phyloP scores from a whole-genome alignment of 164 flowering plant genomes.

The Tetrastigma voinierianum region DNA sequence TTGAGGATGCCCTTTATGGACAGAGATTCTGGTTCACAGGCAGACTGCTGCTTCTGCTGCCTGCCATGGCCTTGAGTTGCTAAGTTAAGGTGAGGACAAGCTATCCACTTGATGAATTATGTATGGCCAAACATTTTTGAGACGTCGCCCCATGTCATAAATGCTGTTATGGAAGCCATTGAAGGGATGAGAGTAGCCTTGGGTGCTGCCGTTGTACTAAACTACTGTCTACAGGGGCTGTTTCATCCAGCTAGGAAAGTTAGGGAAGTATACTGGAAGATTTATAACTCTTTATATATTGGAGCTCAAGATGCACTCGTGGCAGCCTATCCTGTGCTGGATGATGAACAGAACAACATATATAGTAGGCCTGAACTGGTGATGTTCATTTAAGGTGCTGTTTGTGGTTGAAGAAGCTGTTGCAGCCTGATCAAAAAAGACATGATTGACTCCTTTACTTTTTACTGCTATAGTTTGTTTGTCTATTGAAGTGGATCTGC shows the following conservation, averaged over 20 bases:
- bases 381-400: constrained; percentile 54
- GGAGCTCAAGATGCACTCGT: constrained; percentile 95
- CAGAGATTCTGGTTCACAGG: constrained; percentile 88
- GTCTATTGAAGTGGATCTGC: not conserved
- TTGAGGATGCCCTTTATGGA: constrained; percentile 99
- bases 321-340: constrained; percentile 79
- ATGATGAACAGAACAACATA: constrained; percentile 70
- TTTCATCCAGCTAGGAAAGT: constrained; percentile 98
- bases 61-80: constrained; percentile 98
- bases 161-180: constrained; percentile 97
- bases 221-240: constrained; percentile 88
- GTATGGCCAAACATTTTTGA: constrained; percentile 98
- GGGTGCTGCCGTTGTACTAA: constrained; percentile 85
- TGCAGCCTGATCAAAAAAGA: not conserved
- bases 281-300: constrained; percentile 89
- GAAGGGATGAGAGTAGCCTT: constrained; percentile 99
- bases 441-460: not conserved
- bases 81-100: constrained; percentile 97
- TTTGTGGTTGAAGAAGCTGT: not conserved
- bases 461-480: not conserved
- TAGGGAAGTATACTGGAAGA: constrained; percentile 97
- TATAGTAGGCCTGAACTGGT: constrained; percentile 81
- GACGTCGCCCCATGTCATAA: constrained; percentile 97
- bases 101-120: constrained; percentile 81
- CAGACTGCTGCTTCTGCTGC: constrained; percentile 99